These are phyloP conservation scores for Fragilariopsis cylindrus DNA, from an alignment of 108 stramenopile genomes.

Conservation along the genomic window DNA sequence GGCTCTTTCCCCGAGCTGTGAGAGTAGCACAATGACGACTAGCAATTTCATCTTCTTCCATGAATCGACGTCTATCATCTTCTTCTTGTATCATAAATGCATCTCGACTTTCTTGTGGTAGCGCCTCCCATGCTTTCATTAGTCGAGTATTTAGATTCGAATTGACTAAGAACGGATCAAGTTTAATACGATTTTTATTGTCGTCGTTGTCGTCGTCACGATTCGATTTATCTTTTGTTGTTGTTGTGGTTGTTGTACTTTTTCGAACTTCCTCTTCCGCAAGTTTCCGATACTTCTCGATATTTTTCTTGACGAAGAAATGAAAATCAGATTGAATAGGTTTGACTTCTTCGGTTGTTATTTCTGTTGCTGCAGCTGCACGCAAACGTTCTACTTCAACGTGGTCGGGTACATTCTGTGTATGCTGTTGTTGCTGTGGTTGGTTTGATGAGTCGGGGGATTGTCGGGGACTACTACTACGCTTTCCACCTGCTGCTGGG, in stretches of 20 bases:
- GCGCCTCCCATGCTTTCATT: conserved; percentile 69
- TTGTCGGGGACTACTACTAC: not conserved
- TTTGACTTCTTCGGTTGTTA: conserved; percentile 52
- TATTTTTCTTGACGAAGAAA: conserved; percentile 66
- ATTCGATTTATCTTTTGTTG: not conserved
- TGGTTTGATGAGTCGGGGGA: not conserved
- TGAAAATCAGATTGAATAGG: conserved; percentile 88
- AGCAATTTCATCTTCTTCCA: conserved; percentile 87
- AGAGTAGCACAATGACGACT: conserved; percentile 89
- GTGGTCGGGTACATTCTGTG: conserved; percentile 10
- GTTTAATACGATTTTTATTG: conserved; percentile 9
- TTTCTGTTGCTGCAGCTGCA: conserved; percentile 35
- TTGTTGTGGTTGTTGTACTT: not conserved
- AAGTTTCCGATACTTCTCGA: conserved; percentile 29
- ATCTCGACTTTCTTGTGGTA: conserved; percentile 46
- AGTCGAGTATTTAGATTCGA: conserved; percentile 74
- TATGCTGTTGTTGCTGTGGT: not conserved
- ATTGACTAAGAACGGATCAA: conserved; percentile 59
- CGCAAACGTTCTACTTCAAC: conserved; percentile 48
- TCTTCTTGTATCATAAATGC: conserved; percentile 73
- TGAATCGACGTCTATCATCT: conserved; percentile 75
- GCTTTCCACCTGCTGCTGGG: not conserved
- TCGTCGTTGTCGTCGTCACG: conserved; percentile 17
- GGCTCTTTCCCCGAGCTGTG: conserved; percentile 61
- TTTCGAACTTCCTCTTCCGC: conserved; percentile 55